Evolutionary conservation across 2,329 filamentous ascomycete species (phyloP).

Genomic region (Colletotrichum sp.): DNA sequence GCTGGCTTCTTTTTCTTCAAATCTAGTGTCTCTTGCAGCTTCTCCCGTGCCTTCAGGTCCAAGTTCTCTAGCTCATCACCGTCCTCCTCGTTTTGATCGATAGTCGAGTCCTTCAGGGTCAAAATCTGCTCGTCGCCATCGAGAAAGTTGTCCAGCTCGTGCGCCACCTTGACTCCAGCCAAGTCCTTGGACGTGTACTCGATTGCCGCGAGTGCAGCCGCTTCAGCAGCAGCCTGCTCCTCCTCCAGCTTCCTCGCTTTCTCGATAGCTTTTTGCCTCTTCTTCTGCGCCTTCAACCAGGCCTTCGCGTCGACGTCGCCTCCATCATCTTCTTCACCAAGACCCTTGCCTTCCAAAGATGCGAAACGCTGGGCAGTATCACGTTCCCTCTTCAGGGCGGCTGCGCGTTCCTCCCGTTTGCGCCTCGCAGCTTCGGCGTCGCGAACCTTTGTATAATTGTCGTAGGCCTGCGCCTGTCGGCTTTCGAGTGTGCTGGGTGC

Average conservation of each 20-base stretch:
- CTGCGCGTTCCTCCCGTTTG: conserved; percentile 80
- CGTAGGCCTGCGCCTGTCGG: conserved; percentile 73
- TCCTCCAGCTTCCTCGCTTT: conserved; percentile 74
- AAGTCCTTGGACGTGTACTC: conserved; percentile 87
- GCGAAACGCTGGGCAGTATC: conserved; percentile 80
- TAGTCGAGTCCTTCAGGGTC: conserved; percentile 91
- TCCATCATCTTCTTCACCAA: conserved; percentile 76
- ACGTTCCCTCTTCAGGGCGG: conserved; percentile 84
- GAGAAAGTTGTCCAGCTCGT: conserved; percentile 82
- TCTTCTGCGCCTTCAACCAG: conserved; percentile 91
- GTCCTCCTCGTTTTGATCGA: conserved; percentile 82
- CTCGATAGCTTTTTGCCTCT: conserved; percentile 89
- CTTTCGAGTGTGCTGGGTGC: conserved; percentile 83
- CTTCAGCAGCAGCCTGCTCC: conserved; percentile 80
- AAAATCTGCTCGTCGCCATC: conserved; percentile 87
- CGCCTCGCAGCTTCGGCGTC: conserved; percentile 79
- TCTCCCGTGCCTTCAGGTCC: conserved; percentile 73
- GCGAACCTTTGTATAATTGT: conserved; percentile 71
- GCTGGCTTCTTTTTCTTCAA: conserved; percentile 88
- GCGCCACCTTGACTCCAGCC: conserved; percentile 88
- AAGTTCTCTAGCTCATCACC: conserved; percentile 90
- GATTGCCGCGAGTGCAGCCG: conserved; percentile 63
- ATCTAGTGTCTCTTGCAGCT: conserved; percentile 76
- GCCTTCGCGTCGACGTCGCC: conserved; percentile 77
- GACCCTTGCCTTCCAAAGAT: conserved; percentile 79